Base-by-base conservation (phyloP, 805 yeast genomes). In the Zygosaccharomyces siamensis region DNA sequence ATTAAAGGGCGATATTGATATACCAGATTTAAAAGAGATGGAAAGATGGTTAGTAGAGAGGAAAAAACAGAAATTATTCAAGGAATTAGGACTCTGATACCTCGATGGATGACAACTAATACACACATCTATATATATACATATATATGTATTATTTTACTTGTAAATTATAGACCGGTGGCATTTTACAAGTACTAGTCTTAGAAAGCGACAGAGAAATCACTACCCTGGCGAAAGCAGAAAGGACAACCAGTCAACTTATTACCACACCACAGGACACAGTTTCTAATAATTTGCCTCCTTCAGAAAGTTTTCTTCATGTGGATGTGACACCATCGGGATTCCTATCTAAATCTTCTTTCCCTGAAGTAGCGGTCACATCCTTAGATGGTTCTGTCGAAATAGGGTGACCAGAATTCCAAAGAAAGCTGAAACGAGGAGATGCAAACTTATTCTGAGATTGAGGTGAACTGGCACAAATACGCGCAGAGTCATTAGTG, bases 11-110 rank as follows among this genome's bases (percentile, higher is more conserved):
- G 41, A 51, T 45, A 4, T 27, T 5, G 18, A 47, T 6, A 28
- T 61, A 1, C 77, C 79, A 0, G 53, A 70, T 0, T 56, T 64
- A 8, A 62, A 64, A 35, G 75, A 77, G 2, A 72, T 80, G 43
- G 76, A 75, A 42, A 45, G 54, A 12, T 71, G 77, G 70, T 53
- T 81, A 14, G 77, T 81, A 18, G 71, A 73, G 12, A 63, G 63
- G 49, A 71, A 73, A 52, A 76, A 72, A 52, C 56, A 69, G 45
- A 74, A 75, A 51, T 61, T 82, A 16, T 58, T 76, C 26, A 57
- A 59, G 7, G 67, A 57, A 40, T 39, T 60, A 20, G 49, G 50
- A 21, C 40, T 58, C 6, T 61, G 40, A 14, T 33, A 14, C 37
- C 7, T 33, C 8, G 7, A 33, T 16, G 37, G 16, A 33, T 10